Percentiles rank a stretch among this genome's conserved stretches.
Evolutionary conservation across 129 eudicot species (phyloP).

Genomic region (Heracleum sosnowskyi): DNA sequence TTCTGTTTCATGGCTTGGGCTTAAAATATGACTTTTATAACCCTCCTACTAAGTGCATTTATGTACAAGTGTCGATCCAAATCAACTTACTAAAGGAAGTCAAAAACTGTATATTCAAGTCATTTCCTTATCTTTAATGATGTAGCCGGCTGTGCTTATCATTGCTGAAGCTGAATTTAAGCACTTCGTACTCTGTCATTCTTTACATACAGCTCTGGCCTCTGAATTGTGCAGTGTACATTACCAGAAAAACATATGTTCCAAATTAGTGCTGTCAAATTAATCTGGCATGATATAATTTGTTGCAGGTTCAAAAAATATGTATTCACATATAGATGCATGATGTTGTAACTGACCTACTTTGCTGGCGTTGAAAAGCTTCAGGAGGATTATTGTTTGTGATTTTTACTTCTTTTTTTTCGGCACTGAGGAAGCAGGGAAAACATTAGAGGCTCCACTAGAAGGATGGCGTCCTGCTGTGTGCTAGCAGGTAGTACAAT

Average conservation of each 20-base stretch:
- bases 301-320: background rate
- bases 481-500: slow-evolving; percentile 4
- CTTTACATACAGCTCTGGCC: background rate
- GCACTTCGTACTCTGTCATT: background rate
- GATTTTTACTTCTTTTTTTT: background rate
- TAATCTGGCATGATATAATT: background rate
- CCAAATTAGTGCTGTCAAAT: background rate
- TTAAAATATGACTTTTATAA: no score
- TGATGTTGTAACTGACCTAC: background rate
- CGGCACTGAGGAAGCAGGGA: background rate
- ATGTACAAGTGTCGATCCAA: background rate
- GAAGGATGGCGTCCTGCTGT: background rate
- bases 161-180: background rate
- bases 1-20: background rate
- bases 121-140: background rate
- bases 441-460: background rate
- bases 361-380: background rate
- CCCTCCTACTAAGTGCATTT: background rate
- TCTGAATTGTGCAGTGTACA: background rate
- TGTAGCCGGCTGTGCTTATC: background rate
- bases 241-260: background rate
- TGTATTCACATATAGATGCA: background rate
- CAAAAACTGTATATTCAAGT: background rate
- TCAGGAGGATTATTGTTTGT: background rate
- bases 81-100: background rate